Conservation (phyloP, 768 basidiomycete species). For the Pleurotus sapidus region DNA sequence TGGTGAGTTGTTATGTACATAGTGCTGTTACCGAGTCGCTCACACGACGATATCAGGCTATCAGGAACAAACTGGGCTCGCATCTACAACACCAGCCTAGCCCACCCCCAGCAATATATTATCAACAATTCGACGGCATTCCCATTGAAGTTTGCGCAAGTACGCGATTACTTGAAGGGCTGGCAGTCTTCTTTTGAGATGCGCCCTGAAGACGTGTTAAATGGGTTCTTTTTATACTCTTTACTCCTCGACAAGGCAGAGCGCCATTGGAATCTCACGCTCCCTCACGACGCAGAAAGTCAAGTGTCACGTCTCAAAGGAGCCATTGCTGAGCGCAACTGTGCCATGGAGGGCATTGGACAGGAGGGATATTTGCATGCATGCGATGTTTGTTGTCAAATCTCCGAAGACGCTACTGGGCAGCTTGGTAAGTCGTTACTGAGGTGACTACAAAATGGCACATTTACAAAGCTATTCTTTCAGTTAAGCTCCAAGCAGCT, state of each 20-base stretch:
- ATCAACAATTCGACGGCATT: background rate
- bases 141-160: too few relatives aligned
- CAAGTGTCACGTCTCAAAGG: constrained; percentile 7
- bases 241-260: constrained; percentile 10
- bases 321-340: constrained; percentile 10
- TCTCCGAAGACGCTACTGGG: background rate
- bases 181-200: background rate
- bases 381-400: constrained; percentile 12
- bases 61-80: constrained; percentile 17
- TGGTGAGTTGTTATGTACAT: constrained; percentile 19
- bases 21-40: too few relatives aligned
- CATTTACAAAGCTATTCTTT: background rate
- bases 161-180: background rate
- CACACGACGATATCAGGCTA: constrained; percentile 8
- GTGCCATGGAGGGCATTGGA: constrained; percentile 11
- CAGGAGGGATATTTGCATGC: constrained; percentile 14
- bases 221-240: constrained; percentile 14
- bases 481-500: constrained; percentile 1
- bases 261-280: background rate
- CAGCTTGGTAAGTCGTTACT: background rate
- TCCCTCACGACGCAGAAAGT: constrained; percentile 10
- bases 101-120: constrained; percentile 2
- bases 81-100: constrained; percentile 17
- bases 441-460: background rate
- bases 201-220: background rate